These are phyloP conservation scores for Neurospora sublineolata DNA, from an alignment of 495 filamentous ascomycete genomes.

Conservation along the genomic window DNA sequence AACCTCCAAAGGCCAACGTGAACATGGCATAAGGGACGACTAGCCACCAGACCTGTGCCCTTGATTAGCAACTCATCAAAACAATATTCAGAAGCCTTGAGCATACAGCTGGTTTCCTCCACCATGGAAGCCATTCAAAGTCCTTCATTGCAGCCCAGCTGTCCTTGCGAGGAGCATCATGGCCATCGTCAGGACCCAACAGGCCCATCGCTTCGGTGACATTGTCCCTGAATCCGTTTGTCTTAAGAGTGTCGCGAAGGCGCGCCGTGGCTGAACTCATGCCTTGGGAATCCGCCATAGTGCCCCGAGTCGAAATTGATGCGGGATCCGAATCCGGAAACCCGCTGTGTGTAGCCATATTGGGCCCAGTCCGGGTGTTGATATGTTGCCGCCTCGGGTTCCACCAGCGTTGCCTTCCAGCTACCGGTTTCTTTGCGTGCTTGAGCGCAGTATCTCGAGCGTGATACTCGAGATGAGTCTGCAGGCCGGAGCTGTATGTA, in stretches of 20 bases:
- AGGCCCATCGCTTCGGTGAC: conserved; percentile 32
- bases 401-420: neutral
- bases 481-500: neutral
- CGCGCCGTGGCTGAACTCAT: neutral
- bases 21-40: conserved; percentile 64
- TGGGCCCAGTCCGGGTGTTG: neutral
- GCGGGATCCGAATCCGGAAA: neutral
- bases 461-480: neutral
- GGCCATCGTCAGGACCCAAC: conserved; percentile 13
- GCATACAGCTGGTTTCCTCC: conserved; percentile 59
- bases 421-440: neutral
- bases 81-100: neutral
- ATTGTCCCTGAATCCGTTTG: conserved; percentile 9
- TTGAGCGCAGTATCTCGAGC: neutral
- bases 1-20: conserved; percentile 73
- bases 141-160: conserved; percentile 40
- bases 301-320: neutral
- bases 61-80: neutral
- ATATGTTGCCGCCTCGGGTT: neutral
- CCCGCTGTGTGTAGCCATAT: neutral
- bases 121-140: conserved; percentile 56
- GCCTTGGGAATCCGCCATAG: neutral
- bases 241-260: conserved; percentile 1
- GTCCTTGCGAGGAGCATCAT: conserved; percentile 9
- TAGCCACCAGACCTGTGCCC: conserved; percentile 67